Evolutionary conservation across 148 eudicot species (phyloP).

Genomic region (Silene conica): DNA sequence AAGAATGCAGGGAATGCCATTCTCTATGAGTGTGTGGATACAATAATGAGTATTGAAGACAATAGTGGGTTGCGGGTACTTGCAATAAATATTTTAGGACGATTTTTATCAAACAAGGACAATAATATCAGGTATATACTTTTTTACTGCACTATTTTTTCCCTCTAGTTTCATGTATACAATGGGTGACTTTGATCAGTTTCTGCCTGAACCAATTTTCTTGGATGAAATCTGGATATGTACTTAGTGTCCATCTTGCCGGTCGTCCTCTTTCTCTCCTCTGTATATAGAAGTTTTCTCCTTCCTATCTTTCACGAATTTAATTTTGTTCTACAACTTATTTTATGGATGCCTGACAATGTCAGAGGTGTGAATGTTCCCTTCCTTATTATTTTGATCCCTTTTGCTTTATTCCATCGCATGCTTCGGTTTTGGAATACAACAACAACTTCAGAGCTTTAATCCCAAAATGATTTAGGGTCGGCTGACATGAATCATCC

Average conservation of each 20-base stretch:
- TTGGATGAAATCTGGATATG: no score
- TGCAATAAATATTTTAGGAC: slow-evolving; percentile 94
- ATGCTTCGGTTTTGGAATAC: no score
- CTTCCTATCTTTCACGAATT: no score
- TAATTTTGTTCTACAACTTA: no score
- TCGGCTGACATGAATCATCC: no score
- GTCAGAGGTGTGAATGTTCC: no score
- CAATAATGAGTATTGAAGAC: slow-evolving; percentile 92
- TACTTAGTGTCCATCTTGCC: neutral
- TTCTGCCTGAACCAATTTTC: neutral
- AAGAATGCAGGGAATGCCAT: slow-evolving; percentile 98
- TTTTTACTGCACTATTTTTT: neutral
- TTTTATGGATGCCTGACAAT: no score
- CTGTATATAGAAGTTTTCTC: no score
- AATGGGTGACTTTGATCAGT: neutral
- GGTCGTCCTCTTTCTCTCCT: neutral
- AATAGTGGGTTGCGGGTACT: slow-evolving; percentile 94
- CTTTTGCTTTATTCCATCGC: no score
- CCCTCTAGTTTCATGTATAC: neutral
- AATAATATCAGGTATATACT: slow-evolving; percentile 78
- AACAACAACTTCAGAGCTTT: no score
- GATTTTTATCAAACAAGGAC: slow-evolving; percentile 94
- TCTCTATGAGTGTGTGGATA: slow-evolving; percentile 94
- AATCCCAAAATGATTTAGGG: no score
- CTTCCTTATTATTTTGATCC: no score